Base-by-base conservation (phyloP, 805 yeast species). In the Ogataea siamensis region DNA sequence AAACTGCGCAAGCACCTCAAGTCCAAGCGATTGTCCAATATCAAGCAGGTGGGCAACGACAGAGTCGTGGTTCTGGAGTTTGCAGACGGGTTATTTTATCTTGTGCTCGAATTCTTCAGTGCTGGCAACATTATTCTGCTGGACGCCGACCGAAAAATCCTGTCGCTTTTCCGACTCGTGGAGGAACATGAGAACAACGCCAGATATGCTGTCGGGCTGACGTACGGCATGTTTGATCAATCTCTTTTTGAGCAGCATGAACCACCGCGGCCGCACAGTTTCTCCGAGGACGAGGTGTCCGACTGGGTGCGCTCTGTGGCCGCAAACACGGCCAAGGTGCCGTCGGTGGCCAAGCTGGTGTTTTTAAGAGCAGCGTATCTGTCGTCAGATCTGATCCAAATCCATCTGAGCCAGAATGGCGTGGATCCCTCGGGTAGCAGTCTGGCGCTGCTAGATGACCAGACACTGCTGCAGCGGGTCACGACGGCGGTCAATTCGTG, bases 101-200 rank as follows among this genome's bases (percentile, higher is more conserved):
- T 91, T 47, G 95, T 87, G 0, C 62, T 91, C 37, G 99, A 91
- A 60, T 91, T 91, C 54, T 91, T 89, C 66, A 85, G 96, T 56
- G 96, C 96, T 3, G 99, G 99, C 18, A 91, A 91, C 56, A 76
- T 91, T 38, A 66, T 91, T 13, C 67, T 91, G 14, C 67, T 91
- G 45, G 94, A 91, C 58, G 71, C 76, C 19, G 73, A 80, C 14
- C 60, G 69, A 43, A 79, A 74, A 50, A 87, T 89, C 34, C 50
- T 88, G 52, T 69, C 91, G 0, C 63, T 88, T 19, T 89, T 84
- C 55, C 76, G 97, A 61, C 65, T 83, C 15, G 96, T 87, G 7
- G 76, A 76, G 22, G 94, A 84, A 37, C 76, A 80, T 52, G 84
- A 75, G 24, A 78, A 76, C 46, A 75, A 74, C 38, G 78, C 68